Percentiles rank a stretch among this genome's conserved stretches.
phyloP scores from a whole-genome alignment of 495 filamentous ascomycete genomes.

The Massariosphaeria phaeospora region DNA sequence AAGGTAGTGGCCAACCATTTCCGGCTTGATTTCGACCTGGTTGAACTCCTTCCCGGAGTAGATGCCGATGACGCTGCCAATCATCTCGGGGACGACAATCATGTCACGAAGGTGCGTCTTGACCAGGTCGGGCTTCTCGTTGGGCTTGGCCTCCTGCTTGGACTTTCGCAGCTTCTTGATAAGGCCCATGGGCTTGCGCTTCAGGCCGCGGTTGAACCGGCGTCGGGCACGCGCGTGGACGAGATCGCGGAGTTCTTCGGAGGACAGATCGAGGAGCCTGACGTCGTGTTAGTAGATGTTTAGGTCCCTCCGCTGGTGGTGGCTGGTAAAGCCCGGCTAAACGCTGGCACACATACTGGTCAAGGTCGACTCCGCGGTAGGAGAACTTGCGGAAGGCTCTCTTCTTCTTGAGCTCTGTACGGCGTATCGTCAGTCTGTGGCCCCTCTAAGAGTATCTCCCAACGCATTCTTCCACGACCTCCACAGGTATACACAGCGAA shows the following conservation, averaged over 20 bases:
- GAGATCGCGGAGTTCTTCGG: slow-evolving; percentile 97
- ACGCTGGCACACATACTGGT: slow-evolving; percentile 66
- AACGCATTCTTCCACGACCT: not conserved
- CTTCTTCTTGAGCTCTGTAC: slow-evolving; percentile 90
- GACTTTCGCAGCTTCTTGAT: slow-evolving; percentile 99
- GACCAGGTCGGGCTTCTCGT: slow-evolving; percentile 98
- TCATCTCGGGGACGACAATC: slow-evolving; percentile 99
- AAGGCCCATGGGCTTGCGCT: slow-evolving; percentile 99
- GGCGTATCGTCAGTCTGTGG: slow-evolving; percentile 43
- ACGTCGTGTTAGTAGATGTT: slow-evolving; percentile 4
- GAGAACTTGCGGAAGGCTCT: slow-evolving; percentile 99
- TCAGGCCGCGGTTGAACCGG: slow-evolving; percentile 98
- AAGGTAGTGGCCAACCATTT: slow-evolving; percentile 99
- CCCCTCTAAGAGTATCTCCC: not conserved
- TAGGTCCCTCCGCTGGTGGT: not conserved
- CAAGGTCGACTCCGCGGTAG: slow-evolving; percentile 98
- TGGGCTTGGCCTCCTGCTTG: slow-evolving; percentile 99
- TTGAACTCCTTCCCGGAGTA: slow-evolving; percentile 99
- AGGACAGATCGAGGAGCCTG: slow-evolving; percentile 95
- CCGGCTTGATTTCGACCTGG: slow-evolving; percentile 99
- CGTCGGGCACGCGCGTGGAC: slow-evolving; percentile 97
- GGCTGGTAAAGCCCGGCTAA: not conserved
- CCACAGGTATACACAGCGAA: too few relatives aligned
- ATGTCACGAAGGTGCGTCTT: slow-evolving; percentile 99
- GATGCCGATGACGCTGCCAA: slow-evolving; percentile 94